Percentiles rank a stretch among this genome's conserved stretches.
These are phyloP conservation scores for Zasmidium angulare DNA, from an alignment of 2,329 filamentous ascomycete genomes.

Conservation along the genomic window DNA sequence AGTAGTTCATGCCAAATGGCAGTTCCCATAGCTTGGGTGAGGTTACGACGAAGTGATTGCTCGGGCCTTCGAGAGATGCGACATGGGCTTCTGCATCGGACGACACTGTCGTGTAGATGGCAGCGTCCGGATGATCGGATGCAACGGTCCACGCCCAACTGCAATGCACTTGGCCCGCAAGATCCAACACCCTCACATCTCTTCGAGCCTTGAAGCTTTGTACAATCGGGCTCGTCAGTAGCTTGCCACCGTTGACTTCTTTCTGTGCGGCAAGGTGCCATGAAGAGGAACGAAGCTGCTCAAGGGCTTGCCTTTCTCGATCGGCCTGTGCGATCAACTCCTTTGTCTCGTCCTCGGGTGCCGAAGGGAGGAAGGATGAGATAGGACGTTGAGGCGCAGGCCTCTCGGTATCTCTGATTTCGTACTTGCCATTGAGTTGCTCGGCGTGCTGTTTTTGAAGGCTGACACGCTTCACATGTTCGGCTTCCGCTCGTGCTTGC, in stretches of 20 bases:
- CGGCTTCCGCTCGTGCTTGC: constrained; percentile 79
- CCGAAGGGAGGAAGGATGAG: constrained; percentile 42
- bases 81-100: constrained; percentile 36
- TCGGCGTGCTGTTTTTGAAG: constrained; percentile 72
- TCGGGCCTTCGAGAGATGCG: constrained; percentile 74
- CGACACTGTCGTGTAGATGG: constrained; percentile 74
- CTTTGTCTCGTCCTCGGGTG: constrained; percentile 38
- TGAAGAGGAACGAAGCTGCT: constrained; percentile 62
- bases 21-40: constrained; percentile 76
- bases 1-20: constrained; percentile 81
- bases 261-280: constrained; percentile 65
- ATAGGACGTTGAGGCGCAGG: constrained; percentile 45
- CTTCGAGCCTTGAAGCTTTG: constrained; percentile 32
- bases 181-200: constrained; percentile 73
- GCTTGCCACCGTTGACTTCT: constrained; percentile 59
- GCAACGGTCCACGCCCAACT: constrained; percentile 97
- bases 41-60: constrained; percentile 81
- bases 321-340: constrained; percentile 49
- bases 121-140: constrained; percentile 77
- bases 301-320: constrained; percentile 76
- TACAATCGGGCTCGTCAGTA: constrained; percentile 57
- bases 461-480: constrained; percentile 79
- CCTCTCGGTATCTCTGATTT: constrained; percentile 58
- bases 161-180: constrained; percentile 79
- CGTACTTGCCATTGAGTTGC: constrained; percentile 81